Evolutionary conservation across 2,329 filamentous ascomycete genomes (phyloP), one percentile per base, ranked within the genome.

Genomic region (Fusarium albosuccineum): DNA sequence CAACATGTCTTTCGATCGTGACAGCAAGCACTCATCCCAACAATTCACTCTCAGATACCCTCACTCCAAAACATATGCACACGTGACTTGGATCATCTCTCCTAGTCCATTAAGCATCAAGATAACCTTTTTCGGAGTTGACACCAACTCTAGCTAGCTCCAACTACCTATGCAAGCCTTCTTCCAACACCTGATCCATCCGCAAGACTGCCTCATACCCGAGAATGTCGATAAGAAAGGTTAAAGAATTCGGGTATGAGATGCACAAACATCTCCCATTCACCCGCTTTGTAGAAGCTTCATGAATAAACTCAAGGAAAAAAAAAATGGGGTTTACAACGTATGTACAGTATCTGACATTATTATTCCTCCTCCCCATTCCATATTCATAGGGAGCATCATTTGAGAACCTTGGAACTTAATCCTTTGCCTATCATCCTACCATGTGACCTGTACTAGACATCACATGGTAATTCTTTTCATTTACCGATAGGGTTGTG

Each of bases 401-500:
- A 22, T 53, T 64, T 46, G 53, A 58, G 49, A 50, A 67, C 51
- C 55, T 64, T 57, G 13, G 44, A 54, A 17, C 53, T 52, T 67
- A 53, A 40, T 66, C 65, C 34, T 54, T 34, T 52, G 49, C 61
- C 40, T 46, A 55, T 46, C 49, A 17, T 51, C 30, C 36, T 46
- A 17, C 62, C 58, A 30, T 34, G 44, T 60, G 36, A 22, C 17
- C 30, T 36, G 27, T 44, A 16, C 14, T 50, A 22, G 22, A 22
- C 11, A 16, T 16, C 39, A 49, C 16, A n/a, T 44, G 49, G n/a
- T 49, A 33, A 33, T 29, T 29, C 17, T 36, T 9, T 37, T 55
- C 39, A 27, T 68, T 71, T 74, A 82, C 59, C 74, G 74, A 65
- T 80, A 82, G 30, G 59, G 64, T 66, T 81, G 75, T 11, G 76